Evolutionary conservation across 495 filamentous ascomycete genomes (phyloP), one percentile per base, ranked within the genome.

Genomic region (Penicillium antarcticum): DNA sequence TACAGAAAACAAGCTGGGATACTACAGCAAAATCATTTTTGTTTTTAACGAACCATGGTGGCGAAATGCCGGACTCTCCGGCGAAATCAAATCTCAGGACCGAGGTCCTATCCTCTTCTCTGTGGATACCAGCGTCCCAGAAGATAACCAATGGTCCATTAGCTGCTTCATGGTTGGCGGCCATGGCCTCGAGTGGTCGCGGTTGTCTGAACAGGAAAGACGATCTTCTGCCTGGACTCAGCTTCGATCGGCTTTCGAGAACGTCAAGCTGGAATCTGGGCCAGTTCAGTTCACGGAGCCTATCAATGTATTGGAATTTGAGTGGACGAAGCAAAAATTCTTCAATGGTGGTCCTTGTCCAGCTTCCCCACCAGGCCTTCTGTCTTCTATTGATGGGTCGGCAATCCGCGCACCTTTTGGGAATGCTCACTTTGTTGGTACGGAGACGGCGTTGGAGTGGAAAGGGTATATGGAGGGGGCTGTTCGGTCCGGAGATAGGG

Each of bases 391-490:
- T 5, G 62, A 56, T 7, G 42, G 51, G 0, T 17, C 19, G 21
- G 57, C 40, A 4, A 9, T 73, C n/a, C 51, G 52, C 11, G 52
- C 53, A 34, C 58, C 58, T 1, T 56, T 61, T 39, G 58, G 65
- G 1, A 53, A 69, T 47, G 24, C 76, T 23, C 73, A 79, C 51
- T 79, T 79, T 54, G 66, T 66, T 4, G 74, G 74, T 1, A 70
- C 70, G 3, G 74, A 79, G 62, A 72, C 65, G 1, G 57, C 68
- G 1, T 45, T 45, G 4, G 60, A 61, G 36, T 79, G 72, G 73
- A 70, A 57, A 51, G 76, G 76, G 1, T 76, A 71, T 58, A 77
- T 79, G 73, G 75, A 78, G 50, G 75, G 76, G 0, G 76, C 74
- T 1, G 46, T 76, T 18, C 29, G 57, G 19, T 61, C 57, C 38